Evolutionary conservation across 495 filamentous ascomycete species (phyloP).

Genomic region (Trichoderma gamsii): DNA sequence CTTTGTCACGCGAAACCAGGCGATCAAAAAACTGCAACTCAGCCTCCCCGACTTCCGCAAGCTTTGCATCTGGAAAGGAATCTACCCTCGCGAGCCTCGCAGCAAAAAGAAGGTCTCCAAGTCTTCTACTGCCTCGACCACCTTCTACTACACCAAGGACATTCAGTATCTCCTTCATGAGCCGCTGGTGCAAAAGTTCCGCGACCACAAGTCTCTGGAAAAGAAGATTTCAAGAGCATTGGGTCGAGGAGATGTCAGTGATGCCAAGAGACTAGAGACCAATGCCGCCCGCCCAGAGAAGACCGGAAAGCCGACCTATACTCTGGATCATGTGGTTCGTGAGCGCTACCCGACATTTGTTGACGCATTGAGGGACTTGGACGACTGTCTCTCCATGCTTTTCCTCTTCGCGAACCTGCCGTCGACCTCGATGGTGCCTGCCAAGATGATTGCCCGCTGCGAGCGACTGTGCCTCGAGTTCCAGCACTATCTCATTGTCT

Average conservation of each 20-base stretch:
- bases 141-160: slow-evolving; percentile 98
- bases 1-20: slow-evolving; percentile 94
- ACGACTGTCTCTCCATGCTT: slow-evolving; percentile 93
- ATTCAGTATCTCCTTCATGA: slow-evolving; percentile 97
- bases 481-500: slow-evolving; percentile 90
- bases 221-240: slow-evolving; percentile 94
- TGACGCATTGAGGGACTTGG: slow-evolving; percentile 88
- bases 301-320: slow-evolving; percentile 76
- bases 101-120: slow-evolving; percentile 96
- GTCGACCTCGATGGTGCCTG: slow-evolving; percentile 74
- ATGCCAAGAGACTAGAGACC: slow-evolving; percentile 62
- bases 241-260: slow-evolving; percentile 80
- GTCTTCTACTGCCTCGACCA: slow-evolving; percentile 79
- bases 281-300: slow-evolving; percentile 69
- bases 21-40: slow-evolving; percentile 94
- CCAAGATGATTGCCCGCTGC: slow-evolving; percentile 89
- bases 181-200: slow-evolving; percentile 89
- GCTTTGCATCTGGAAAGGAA: slow-evolving; percentile 98
- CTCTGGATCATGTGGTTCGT: slow-evolving; percentile 91
- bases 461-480: slow-evolving; percentile 89
- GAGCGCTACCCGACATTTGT: slow-evolving; percentile 97
- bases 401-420: slow-evolving; percentile 98
- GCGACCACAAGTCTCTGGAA: slow-evolving; percentile 89
- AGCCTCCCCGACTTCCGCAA: slow-evolving; percentile 94
- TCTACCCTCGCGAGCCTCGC: slow-evolving; percentile 92